Evolutionary conservation across 2,329 filamentous ascomycete species (phyloP), one percentile per base, ranked within the genome.

Genomic region (Fusarium caatingaense): DNA sequence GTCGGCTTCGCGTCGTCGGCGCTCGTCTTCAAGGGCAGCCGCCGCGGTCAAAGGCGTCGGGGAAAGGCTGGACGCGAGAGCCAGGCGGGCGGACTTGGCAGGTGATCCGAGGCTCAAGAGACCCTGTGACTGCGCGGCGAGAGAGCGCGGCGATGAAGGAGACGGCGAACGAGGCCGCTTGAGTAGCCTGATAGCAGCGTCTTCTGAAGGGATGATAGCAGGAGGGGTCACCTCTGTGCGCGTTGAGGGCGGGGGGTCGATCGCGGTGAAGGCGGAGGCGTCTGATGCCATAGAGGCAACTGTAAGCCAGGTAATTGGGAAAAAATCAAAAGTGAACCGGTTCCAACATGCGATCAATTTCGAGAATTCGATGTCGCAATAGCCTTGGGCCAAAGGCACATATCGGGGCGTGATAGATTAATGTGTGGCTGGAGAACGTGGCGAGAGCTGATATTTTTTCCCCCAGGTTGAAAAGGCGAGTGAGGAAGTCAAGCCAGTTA

Each of bases 1-100:
- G 60, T 75, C 70, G 53, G 76, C 76, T 73, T 86, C 83, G 64
- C 82, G 81, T 69, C 81, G 82, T 49, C 82, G 82, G 66, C 82
- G 82, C 74, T 87, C 83, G 74, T 88, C 86, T 69, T 86, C 85
- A 40, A 87, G 77, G 54, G 85, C 86, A 59, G 84, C 85, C 37
- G 85, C 85, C 68, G 83, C 86, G 21, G 87, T 87, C 66, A 88
- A 77, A 48, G 84, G 81, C 61, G 82, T 77, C 45, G 84, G 81
- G 16, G 85, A 83, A 60, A 80, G 81, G 64, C 81, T 79, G 37
- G 80, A 79, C 55, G 80, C 72, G 71, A 84, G 71, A 48, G 82
- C 83, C 23, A 87, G 79, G 28, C 86, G 84, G 57, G 86, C 85
- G 50, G 85, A 80, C 76, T 89, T 88, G 54, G 84, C 81, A 8